A percentile compares a stretch with the other conserved stretches of the same genome.
phyloP scores from a whole-genome alignment of 257 asterid species.

The Salvia rosmarinus region DNA sequence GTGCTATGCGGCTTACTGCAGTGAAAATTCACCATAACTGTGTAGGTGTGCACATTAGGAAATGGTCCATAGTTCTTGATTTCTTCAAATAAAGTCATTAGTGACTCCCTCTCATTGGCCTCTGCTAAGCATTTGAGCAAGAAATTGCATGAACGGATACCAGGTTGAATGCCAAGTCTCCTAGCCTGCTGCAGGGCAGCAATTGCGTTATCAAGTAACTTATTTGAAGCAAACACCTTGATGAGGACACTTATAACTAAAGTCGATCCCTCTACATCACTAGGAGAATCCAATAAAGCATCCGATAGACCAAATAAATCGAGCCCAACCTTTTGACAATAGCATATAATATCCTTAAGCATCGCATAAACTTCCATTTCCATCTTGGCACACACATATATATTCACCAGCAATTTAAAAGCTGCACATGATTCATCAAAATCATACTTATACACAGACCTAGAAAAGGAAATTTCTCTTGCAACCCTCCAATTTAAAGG shows the following conservation, averaged over 20 bases:
- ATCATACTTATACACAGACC: background rate
- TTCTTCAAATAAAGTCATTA: conserved; percentile 45
- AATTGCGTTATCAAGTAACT: conserved; percentile 50
- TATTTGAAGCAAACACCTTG: conserved; percentile 57
- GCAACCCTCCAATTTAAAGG: conserved; percentile 56
- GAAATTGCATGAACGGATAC: too few species aligned
- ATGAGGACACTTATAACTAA: conserved; percentile 46
- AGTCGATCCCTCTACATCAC: conserved; percentile 35
- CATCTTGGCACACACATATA: too few species aligned
- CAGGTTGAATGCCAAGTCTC: too few species aligned
- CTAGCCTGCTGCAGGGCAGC: conserved; percentile 46
- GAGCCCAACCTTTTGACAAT: conserved; percentile 39
- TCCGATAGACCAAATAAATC: conserved; percentile 47
- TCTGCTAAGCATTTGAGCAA: too few species aligned
- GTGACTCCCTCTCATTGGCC: too few species aligned
- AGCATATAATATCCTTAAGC: conserved; percentile 52
- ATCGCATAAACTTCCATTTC: too few species aligned
- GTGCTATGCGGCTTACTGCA: conserved; percentile 38
- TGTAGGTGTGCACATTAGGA: conserved; percentile 58
- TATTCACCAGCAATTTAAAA: too few species aligned
- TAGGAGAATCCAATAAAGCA: conserved; percentile 35
- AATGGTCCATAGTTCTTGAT: conserved; percentile 59
- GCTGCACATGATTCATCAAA: too few species aligned
- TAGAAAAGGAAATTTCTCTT: conserved; percentile 41
- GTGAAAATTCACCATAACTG: conserved; percentile 56